phyloP scores from a whole-genome alignment of 2,329 filamentous ascomycete genomes.

The Trichoderma sp. region DNA sequence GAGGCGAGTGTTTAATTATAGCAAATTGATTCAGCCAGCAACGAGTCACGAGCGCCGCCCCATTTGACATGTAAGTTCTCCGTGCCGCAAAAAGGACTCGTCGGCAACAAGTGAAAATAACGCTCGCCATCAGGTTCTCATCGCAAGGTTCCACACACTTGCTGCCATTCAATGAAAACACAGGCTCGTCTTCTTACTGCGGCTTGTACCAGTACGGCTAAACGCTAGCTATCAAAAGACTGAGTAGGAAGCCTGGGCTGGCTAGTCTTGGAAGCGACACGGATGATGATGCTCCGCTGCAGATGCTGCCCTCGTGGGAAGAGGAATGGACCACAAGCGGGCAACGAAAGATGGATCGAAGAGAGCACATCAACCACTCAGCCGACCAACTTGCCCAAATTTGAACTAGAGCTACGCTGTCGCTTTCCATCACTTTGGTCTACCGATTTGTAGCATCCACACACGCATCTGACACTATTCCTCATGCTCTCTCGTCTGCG shows the following conservation, averaged over 20 bases:
- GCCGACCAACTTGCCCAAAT: background rate
- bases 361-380: background rate
- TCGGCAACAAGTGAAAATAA: constrained; percentile 24
- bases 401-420: background rate
- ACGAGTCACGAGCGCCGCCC: constrained; percentile 14
- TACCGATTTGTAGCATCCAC: background rate
- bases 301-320: background rate
- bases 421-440: background rate
- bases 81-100: background rate
- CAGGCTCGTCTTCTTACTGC: background rate
- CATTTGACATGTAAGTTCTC: background rate
- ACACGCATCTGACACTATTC: constrained; percentile 9
- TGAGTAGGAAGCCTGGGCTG: background rate
- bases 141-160: constrained; percentile 7
- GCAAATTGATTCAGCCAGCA: constrained; percentile 7
- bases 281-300: constrained; percentile 1
- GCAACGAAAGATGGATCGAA: constrained; percentile 1
- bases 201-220: background rate
- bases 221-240: background rate
- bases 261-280: background rate
- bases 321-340: background rate
- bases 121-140: background rate
- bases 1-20: constrained; percentile 12
- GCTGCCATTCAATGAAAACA: background rate
- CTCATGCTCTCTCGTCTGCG: constrained; percentile 2